Conservation (phyloP, 2,329 filamentous ascomycete genomes). For the Xylaria sp. region DNA sequence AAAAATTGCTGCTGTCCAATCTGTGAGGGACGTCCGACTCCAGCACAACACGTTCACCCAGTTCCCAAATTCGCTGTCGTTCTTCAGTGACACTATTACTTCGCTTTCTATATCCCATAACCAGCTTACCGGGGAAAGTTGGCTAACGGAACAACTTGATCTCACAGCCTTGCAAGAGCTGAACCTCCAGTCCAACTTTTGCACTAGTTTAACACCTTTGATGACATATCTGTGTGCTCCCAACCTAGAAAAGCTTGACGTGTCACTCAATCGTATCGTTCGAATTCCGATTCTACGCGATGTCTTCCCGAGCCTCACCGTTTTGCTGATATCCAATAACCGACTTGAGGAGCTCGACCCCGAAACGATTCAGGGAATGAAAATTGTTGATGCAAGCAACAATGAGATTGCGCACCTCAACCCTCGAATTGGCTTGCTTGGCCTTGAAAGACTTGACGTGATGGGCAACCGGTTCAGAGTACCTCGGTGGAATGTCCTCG, state of each 20-base stretch:
- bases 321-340: slow-evolving; percentile 82
- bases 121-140: slow-evolving; percentile 71
- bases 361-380: slow-evolving; percentile 77
- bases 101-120: slow-evolving; percentile 81
- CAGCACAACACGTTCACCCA: slow-evolving; percentile 79
- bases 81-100: slow-evolving; percentile 76
- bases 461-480: slow-evolving; percentile 89
- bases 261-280: slow-evolving; percentile 83
- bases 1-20: slow-evolving; percentile 63
- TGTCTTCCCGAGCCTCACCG: slow-evolving; percentile 74
- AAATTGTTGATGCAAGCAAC: slow-evolving; percentile 80
- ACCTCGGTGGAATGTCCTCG: slow-evolving; percentile 83
- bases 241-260: slow-evolving; percentile 77
- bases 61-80: slow-evolving; percentile 76
- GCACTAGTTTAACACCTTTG: slow-evolving; percentile 75
- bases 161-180: slow-evolving; percentile 81
- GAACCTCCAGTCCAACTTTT: slow-evolving; percentile 77
- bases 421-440: slow-evolving; percentile 79
- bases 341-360: slow-evolving; percentile 77
- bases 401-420: slow-evolving; percentile 88
- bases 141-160: slow-evolving; percentile 72
- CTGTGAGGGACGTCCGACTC: slow-evolving; percentile 69
- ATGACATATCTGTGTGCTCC: slow-evolving; percentile 76
- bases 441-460: slow-evolving; percentile 76
- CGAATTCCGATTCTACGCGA: slow-evolving; percentile 73